phyloP scores from a whole-genome alignment of 768 basidiomycete genomes.

The Panaeolus cyanescens region DNA sequence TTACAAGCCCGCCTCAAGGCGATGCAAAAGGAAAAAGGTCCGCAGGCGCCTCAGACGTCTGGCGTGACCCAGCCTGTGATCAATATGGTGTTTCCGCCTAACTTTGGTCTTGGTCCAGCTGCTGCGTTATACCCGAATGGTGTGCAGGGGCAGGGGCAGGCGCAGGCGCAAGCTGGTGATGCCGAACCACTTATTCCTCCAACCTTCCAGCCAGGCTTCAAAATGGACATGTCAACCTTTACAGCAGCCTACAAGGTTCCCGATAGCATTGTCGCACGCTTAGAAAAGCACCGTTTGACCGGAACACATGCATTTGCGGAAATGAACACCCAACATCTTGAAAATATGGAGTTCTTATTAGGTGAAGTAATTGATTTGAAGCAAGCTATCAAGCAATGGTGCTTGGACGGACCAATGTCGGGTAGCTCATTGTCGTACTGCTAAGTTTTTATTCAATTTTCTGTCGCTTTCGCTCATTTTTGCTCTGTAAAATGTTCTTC shows the following conservation, averaged over 20 bases:
- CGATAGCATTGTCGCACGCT: constrained; percentile 3
- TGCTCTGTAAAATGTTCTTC: too few relatives aligned
- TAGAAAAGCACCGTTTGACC: constrained; percentile 12
- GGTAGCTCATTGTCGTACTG: too few relatives aligned
- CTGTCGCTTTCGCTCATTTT: too few relatives aligned
- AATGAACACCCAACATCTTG: constrained; percentile 14
- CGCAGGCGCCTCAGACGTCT: too few relatives aligned
- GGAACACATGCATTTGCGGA: constrained; percentile 15
- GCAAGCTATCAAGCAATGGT: constrained; percentile 19
- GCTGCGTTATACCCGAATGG: too few relatives aligned
- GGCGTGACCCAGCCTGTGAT: background rate
- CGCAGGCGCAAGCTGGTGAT: too few relatives aligned
- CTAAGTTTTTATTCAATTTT: too few relatives aligned
- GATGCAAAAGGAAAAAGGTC: constrained; percentile 13
- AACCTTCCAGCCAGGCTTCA: too few relatives aligned
- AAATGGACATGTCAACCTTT: constrained; percentile 6
- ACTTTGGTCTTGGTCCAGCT: background rate
- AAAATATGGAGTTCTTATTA: constrained; percentile 17
- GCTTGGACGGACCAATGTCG: too few relatives aligned
- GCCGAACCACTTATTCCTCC: too few relatives aligned
- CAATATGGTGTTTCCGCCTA: constrained; percentile 8
- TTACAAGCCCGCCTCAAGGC: constrained; percentile 16
- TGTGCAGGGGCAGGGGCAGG: too few relatives aligned
- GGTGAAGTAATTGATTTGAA: constrained; percentile 20
- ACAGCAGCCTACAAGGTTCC: constrained; percentile 5